These are phyloP conservation scores for Endotrypanum monterogeii DNA, from an alignment of 208 protist genomes.

Conservation along the genomic window DNA sequence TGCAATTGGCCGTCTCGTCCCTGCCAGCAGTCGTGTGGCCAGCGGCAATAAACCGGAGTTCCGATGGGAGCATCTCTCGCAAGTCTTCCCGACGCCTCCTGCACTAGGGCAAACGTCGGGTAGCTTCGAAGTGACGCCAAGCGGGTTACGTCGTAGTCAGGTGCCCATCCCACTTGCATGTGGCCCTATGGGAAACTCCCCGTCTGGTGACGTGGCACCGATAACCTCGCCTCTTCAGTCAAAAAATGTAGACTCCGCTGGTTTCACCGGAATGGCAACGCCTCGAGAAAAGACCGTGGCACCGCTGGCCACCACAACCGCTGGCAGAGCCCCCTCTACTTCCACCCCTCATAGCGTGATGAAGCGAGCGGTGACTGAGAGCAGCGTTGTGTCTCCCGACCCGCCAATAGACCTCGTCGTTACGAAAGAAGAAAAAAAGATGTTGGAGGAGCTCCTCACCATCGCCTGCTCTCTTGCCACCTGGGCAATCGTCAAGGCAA, in stretches of 20 bases:
- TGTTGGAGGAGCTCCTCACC: constrained; percentile 52
- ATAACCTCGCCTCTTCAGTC: constrained; percentile 1
- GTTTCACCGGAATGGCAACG: neutral
- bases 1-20: constrained; percentile 7
- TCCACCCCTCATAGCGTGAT: constrained; percentile 15
- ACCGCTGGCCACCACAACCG: neutral
- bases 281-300: neutral
- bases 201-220: neutral
- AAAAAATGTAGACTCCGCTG: neutral
- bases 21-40: neutral
- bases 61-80: constrained; percentile 32
- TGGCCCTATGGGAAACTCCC: neutral
- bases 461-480: constrained; percentile 57
- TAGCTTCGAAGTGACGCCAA: neutral
- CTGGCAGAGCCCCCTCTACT: neutral
- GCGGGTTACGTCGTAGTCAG: neutral
- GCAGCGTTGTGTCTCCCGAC: constrained; percentile 12
- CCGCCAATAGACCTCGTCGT: constrained; percentile 12
- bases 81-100: constrained; percentile 10
- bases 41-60: constrained; percentile 11
- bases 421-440: constrained; percentile 34
- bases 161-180: neutral
- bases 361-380: constrained; percentile 19
- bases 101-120: neutral
- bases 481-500: constrained; percentile 63